A percentile compares a stretch with the other conserved stretches of the same genome.
Evolutionary conservation across 2,329 filamentous ascomycete species (phyloP).

Genomic region (Colletotrichum melonis): DNA sequence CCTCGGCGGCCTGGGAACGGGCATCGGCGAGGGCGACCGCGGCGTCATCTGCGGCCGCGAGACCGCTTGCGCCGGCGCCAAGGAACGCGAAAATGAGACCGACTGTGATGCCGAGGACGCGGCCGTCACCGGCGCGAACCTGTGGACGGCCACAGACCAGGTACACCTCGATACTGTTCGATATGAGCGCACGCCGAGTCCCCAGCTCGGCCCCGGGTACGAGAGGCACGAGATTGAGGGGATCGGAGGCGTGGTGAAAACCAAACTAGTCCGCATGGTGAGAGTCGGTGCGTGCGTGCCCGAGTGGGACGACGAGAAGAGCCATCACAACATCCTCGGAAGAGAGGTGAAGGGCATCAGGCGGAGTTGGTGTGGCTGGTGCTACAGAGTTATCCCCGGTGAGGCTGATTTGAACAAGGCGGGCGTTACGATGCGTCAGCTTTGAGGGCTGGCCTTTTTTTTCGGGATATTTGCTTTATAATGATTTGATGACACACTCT

Average conservation of each 20-base stretch:
- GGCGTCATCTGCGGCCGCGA: constrained; percentile 90
- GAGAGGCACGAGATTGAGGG: constrained; percentile 90
- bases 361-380: constrained; percentile 95
- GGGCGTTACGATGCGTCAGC: constrained; percentile 13
- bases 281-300: constrained; percentile 86
- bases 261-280: constrained; percentile 85
- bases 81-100: constrained; percentile 83
- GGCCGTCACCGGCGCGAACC: constrained; percentile 50
- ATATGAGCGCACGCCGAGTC: constrained; percentile 56
- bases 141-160: constrained; percentile 40
- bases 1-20: constrained; percentile 83
- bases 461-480: background rate
- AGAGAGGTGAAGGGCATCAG: constrained; percentile 76
- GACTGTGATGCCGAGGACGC: constrained; percentile 87
- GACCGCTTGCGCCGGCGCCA: constrained; percentile 78
- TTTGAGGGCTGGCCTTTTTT: background rate
- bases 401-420: constrained; percentile 40
- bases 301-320: constrained; percentile 84
- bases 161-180: constrained; percentile 39
- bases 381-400: constrained; percentile 78
- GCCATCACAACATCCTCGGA: constrained; percentile 72
- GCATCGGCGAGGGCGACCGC: constrained; percentile 88
- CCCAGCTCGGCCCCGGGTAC: constrained; percentile 77
- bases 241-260: constrained; percentile 88
- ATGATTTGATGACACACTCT: background rate